A percentile compares a stretch with the other conserved stretches of the same genome.
These are phyloP conservation scores for Pseudogymnoascus sp. DNA, from an alignment of 2,329 filamentous ascomycete genomes.

Conservation along the genomic window DNA sequence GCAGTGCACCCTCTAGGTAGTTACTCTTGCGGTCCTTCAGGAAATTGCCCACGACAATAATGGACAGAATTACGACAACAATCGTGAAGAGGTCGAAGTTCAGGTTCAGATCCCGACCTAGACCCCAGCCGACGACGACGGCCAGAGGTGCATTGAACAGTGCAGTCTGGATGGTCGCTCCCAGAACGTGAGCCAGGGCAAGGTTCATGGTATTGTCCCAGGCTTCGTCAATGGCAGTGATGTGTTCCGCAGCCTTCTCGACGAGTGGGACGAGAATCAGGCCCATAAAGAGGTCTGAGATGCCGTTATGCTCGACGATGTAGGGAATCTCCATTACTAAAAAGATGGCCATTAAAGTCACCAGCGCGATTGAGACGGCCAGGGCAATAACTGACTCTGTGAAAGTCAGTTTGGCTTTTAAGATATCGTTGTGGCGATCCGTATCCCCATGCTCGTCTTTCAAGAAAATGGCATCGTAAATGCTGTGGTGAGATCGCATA, in stretches of 20 bases:
- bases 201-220: slow-evolving; percentile 80
- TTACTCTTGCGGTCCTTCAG: slow-evolving; percentile 82
- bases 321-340: slow-evolving; percentile 64
- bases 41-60: slow-evolving; percentile 82
- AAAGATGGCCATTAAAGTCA: slow-evolving; percentile 64
- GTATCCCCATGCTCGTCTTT: slow-evolving; percentile 59
- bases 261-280: slow-evolving; percentile 74
- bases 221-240: slow-evolving; percentile 77
- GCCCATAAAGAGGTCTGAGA: slow-evolving; percentile 53
- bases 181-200: slow-evolving; percentile 76
- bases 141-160: slow-evolving; percentile 79
- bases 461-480: slow-evolving; percentile 67
- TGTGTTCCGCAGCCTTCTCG: slow-evolving; percentile 78
- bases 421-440: slow-evolving; percentile 51
- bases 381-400: slow-evolving; percentile 64
- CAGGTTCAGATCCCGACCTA: slow-evolving; percentile 62
- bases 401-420: slow-evolving; percentile 63
- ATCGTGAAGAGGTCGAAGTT: slow-evolving; percentile 86
- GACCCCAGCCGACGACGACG: slow-evolving; percentile 75
- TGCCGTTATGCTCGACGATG: slow-evolving; percentile 42
- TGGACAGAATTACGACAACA: slow-evolving; percentile 69
- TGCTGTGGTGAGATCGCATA: slow-evolving; percentile 64
- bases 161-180: slow-evolving; percentile 81
- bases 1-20: slow-evolving; percentile 78
- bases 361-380: slow-evolving; percentile 53